Evolutionary conservation across 805 yeast species (phyloP).

Genomic region (Teunomyces stri): DNA sequence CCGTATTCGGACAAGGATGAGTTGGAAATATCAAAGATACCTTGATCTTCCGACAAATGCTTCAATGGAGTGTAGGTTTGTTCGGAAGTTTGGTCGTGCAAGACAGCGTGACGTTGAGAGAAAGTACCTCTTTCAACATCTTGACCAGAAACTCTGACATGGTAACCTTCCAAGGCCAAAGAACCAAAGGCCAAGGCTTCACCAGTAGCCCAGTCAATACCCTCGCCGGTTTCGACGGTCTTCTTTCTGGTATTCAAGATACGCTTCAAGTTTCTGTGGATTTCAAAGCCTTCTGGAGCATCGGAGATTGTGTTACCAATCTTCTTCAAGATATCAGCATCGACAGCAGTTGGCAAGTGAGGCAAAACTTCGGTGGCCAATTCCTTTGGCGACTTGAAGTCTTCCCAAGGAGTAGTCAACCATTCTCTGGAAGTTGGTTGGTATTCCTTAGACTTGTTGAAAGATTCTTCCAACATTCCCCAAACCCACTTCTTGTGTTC

Average conservation of each 20-base stretch:
- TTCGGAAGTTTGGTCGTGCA: conserved; percentile 93
- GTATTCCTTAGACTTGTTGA: conserved; percentile 83
- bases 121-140: conserved; percentile 99
- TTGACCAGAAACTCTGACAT: conserved; percentile 97
- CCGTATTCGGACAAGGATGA: conserved; percentile 98
- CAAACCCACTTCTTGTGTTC: conserved; percentile 99
- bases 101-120: conserved; percentile 98
- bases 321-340: conserved; percentile 64
- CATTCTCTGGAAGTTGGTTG: conserved; percentile 92
- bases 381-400: conserved; percentile 95
- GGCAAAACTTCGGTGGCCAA: conserved; percentile 94
- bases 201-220: conserved; percentile 99
- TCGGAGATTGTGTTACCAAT: conserved; percentile 78
- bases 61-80: conserved; percentile 81
- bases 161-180: conserved; percentile 86
- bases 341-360: conserved; percentile 92
- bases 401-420: conserved; percentile 99
- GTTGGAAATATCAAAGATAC: conserved; percentile 83
- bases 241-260: conserved; percentile 85
- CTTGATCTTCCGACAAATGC: conserved; percentile 76
- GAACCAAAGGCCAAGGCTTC: conserved; percentile 98
- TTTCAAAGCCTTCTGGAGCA: conserved; percentile 83
- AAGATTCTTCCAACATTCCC: conserved; percentile 88
- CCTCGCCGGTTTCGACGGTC: conserved; percentile 83
- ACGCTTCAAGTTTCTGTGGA: conserved; percentile 95